These are phyloP conservation scores for Penicillium turbatum DNA, from an alignment of 495 filamentous ascomycete species.

Conservation along the genomic window DNA sequence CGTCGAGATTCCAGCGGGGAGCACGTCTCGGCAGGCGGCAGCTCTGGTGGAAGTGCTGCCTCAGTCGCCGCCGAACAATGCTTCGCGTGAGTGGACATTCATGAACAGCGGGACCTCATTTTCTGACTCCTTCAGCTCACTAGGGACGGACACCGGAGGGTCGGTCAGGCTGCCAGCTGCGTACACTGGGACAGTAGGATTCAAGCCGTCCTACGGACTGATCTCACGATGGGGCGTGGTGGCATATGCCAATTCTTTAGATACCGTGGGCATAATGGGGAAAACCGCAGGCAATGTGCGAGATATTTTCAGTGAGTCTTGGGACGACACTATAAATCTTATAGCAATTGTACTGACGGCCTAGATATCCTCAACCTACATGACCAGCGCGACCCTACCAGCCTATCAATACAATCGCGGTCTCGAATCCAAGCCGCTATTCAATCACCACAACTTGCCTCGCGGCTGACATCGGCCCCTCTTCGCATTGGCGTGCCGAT, in stretches of 20 bases:
- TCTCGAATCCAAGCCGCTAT: slow-evolving; percentile 35
- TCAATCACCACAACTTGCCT: slow-evolving; percentile 25
- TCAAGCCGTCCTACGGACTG: slow-evolving; percentile 88
- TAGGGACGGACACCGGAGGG: slow-evolving; percentile 94
- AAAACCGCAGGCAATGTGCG: slow-evolving; percentile 44
- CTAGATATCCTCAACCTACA: slow-evolving; percentile 50
- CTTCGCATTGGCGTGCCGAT: slow-evolving; percentile 69
- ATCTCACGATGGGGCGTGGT: slow-evolving; percentile 86
- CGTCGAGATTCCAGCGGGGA: slow-evolving; percentile 21
- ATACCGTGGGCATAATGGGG: slow-evolving; percentile 84
- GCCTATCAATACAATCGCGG: slow-evolving; percentile 51
- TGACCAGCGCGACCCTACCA: slow-evolving; percentile 77
- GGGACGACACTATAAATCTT: background rate
- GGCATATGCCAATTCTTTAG: slow-evolving; percentile 91
- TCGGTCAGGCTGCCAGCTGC: slow-evolving; percentile 89
- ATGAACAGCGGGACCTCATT: background rate
- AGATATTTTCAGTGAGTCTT: slow-evolving; percentile 51
- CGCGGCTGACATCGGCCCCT: slow-evolving; percentile 23
- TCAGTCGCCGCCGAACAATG: slow-evolving; percentile 71
- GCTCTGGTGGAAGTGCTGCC: slow-evolving; percentile 89
- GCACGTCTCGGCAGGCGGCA: slow-evolving; percentile 73
- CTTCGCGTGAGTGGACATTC: slow-evolving; percentile 47
- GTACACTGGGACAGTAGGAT: slow-evolving; percentile 82
- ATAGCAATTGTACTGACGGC: slow-evolving; percentile 1
- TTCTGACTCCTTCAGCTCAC: slow-evolving; percentile 45